Evolutionary conservation across 768 basidiomycete species (phyloP), one percentile per base, ranked within the genome.

Genomic region (Russula sp.): DNA sequence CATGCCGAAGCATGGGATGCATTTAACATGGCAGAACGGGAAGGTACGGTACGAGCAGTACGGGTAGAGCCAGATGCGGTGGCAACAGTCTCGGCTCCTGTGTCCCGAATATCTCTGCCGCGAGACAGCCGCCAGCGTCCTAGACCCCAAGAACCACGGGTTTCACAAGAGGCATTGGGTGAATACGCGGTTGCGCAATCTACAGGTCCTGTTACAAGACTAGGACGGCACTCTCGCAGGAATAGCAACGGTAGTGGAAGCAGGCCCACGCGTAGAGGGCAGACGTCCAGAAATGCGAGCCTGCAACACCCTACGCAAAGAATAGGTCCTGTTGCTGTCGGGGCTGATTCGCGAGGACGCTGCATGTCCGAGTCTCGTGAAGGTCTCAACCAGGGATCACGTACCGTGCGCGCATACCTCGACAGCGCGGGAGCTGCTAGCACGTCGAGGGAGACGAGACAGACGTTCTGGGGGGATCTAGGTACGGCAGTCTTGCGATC

Each of bases 1-100:
- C 5, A 3, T 35, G 34, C 51, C 4, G 54, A 64, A 31, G 63
- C 63, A 45, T 3, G 20, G 39, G 54, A 45, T 8, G 63, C 59
- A 2, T 64, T 50, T 34, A n/a, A 59, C 31, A 55, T 10, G 27
- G 63, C 63, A 35, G 18, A 1, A 18, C 47, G 48, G 11, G 54
- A 60, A 20, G 63, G 63, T 6, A 2, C 2, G 0, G 54, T 64
- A 3, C 47, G 54, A 22, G 42, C 3, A 2, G 20, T 64, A 22
- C 18, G 6, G 16, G 6, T 51, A 14, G 54, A 51, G 48, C 53
- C 52, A 34, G 45, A 7, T 2, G 45, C 35, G 16, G 63, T 35
- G 4, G 47, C 11, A 20, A 10, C 42, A 39, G n/a, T 8, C 14
- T 18, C 45, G 27, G 22, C 1, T 6, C 3, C 16, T n/a, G 20